Evolutionary conservation across 495 filamentous ascomycete species (phyloP), one percentile per base, ranked within the genome.

Genomic region (Aspergillus mulundensis): DNA sequence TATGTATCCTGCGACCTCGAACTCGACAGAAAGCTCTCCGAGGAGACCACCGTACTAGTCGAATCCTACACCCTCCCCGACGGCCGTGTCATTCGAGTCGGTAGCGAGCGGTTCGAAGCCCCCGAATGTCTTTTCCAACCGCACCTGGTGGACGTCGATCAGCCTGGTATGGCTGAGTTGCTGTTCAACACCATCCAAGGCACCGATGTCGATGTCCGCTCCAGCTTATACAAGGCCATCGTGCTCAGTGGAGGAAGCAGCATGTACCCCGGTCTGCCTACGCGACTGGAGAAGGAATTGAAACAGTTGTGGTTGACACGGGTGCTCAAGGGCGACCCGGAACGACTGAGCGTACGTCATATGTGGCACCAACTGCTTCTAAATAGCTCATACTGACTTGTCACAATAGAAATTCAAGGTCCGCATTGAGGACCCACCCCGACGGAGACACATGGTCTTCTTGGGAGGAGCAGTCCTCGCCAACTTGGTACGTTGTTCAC

Each of bases 41-140:
- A 99, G 74, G 95, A 99, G 65, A 99, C 94, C 16, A 99, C 94
- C 10, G 92, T 97, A 14, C 77, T 99, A 43, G 94, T 99, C 14
- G 94, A 99, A 71, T 93, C 87, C 63, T 99, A 97, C 75, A 98
- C 94, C 4, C 78, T 98, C 11, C 94, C 94, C 34, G 94, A 98
- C 66, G 94, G 94, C 40, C 89, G 94, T 30, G 91, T 96, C 34
- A 97, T 98, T 62, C 84, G 91, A 24, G 90, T 98, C 6, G 94
- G 94, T 5, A 94, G 89, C 63, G 94, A 99, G 71, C 85, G 94
- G 18, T 99, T 99, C 72, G 94, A 99, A 75, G 94, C 94, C 1
- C 91, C 94, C 49, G 94, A 99, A 69, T 97, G 95, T 70, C 79
- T 99, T 44, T 99, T 99, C 87, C 94, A 99, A 77, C 94, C 94